A percentile compares a stretch with the other conserved stretches of the same genome.
Evolutionary conservation across 331 rosid genomes (phyloP).

Genomic region (Ulmus americana): DNA sequence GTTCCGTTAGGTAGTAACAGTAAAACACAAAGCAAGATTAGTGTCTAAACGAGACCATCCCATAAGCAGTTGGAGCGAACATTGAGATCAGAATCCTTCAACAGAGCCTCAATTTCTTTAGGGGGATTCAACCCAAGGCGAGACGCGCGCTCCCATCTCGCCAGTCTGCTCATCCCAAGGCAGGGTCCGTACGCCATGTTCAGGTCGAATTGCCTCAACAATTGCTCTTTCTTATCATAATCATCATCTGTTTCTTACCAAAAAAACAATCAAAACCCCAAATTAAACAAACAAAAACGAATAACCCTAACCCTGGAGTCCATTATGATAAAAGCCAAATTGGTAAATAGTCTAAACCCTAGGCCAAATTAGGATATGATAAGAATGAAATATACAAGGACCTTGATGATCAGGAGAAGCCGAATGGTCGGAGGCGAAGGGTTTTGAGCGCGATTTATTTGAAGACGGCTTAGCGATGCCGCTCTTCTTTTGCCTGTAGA

Average conservation of each 20-base stretch:
- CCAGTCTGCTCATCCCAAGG: slow-evolving; percentile 51
- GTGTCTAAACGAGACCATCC: slow-evolving; percentile 40
- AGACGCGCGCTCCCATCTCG: slow-evolving; percentile 67
- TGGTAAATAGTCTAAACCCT: not conserved
- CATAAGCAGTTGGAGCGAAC: slow-evolving; percentile 43
- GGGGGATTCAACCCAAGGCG: slow-evolving; percentile 69
- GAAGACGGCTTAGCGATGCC: slow-evolving; percentile 8
- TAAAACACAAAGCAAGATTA: too few relatives aligned
- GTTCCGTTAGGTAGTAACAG: too few relatives aligned
- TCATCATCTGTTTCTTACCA: slow-evolving; percentile 46
- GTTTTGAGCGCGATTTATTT: slow-evolving; percentile 23
- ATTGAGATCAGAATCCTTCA: slow-evolving; percentile 29
- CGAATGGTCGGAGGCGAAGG: slow-evolving; percentile 22
- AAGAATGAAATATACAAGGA: not conserved
- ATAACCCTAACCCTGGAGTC: too few relatives aligned
- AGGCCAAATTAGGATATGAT: not conserved
- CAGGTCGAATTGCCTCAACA: slow-evolving; percentile 66
- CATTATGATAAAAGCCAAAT: not conserved
- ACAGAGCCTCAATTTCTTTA: slow-evolving; percentile 35
- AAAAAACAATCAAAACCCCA: not conserved
- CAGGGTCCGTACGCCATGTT: slow-evolving; percentile 71
- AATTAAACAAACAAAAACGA: not conserved
- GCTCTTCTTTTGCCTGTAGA: slow-evolving; percentile 55
- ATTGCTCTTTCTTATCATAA: slow-evolving; percentile 33
- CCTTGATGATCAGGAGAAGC: slow-evolving; percentile 39